Evolutionary conservation across 2,329 filamentous ascomycete genomes (phyloP), one percentile per base, ranked within the genome.

Genomic region (Xylaria digitata): DNA sequence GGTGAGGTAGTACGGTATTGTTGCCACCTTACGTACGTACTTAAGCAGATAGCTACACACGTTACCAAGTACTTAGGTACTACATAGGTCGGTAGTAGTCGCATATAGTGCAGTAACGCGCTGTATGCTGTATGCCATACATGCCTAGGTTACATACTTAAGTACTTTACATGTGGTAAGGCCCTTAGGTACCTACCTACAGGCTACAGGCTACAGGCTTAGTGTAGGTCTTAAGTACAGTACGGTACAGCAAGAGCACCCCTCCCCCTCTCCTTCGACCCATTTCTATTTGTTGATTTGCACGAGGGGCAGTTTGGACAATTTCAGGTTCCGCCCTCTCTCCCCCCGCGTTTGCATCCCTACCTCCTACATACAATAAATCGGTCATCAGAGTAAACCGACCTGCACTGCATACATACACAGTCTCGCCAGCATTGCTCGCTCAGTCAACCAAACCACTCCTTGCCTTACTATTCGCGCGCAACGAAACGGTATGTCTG

Each of bases 321-420:
- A 65, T 65, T 67, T 63, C 60, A 65, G 48, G 59, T 62, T 56
- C 61, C 49, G 50, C 61, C 60, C 45, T 63, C 65, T 65, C 63
- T 58, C 21, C 58, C 67, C 67, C 67, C 67, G 65, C 67, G 67
- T 70, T 70, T 70, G 61, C 57, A 61, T 67, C 45, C 55, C 40
- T 37, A 23, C 53, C 34, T 55, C 19, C 52, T 37, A 48, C 60
- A 46, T 48, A 37, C 59, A 61, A 58, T 48, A 56, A 34, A 45
- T 34, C 61, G 49, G 48, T 19, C 53, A 49, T 15, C 40, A 53
- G 26, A 26, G 23, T 26, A 37, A 53, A 53, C 56, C 21, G 56
- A 59, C 62, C 54, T 53, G 43, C 62, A 62, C 53, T 66, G 59
- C 63, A 61, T 63, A 63, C n/a, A 37, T 37, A 37, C 34, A 54